These are phyloP conservation scores for Acer yangbiense DNA, from an alignment of 345 rosid genomes.

Conservation along the genomic window DNA sequence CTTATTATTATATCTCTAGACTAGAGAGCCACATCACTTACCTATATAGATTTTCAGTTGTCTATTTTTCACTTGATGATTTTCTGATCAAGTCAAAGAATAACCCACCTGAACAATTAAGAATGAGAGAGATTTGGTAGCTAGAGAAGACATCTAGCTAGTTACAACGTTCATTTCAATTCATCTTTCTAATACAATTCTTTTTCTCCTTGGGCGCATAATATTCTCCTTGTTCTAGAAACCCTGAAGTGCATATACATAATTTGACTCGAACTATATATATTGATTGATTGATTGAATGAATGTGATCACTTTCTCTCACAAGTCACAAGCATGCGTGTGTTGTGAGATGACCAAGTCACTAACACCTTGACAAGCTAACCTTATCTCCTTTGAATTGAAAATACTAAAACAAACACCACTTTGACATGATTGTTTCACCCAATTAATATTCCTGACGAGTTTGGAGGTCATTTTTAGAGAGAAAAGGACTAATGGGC, in stretches of 20 bases:
- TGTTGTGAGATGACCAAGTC: background rate
- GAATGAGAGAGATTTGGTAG: background rate
- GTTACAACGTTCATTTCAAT: constrained; percentile 23
- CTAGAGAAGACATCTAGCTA: constrained; percentile 12
- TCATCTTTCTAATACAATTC: background rate
- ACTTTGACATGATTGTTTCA: constrained; percentile 26
- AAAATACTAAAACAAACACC: background rate
- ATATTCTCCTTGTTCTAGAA: background rate
- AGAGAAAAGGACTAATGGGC: constrained; percentile 1
- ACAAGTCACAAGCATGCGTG: background rate
- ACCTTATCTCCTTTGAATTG: constrained; percentile 18
- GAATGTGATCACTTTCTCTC: background rate
- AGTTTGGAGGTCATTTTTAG: constrained; percentile 21
- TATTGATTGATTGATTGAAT: too few species aligned
- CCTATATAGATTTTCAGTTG: constrained; percentile 12
- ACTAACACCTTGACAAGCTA: constrained; percentile 13
- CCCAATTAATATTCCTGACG: constrained; percentile 15
- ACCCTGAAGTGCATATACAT: background rate
- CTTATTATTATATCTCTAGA: background rate
- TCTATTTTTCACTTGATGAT: constrained; percentile 4
- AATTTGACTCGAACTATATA: background rate
- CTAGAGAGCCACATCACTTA: background rate
- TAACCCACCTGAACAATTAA: constrained; percentile 11
- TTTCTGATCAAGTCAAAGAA: constrained; percentile 28
- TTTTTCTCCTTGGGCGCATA: background rate